Evolutionary conservation across 345 rosid species (phyloP), one percentile per base, ranked within the genome.

Genomic region (Arabidopsis suecica): DNA sequence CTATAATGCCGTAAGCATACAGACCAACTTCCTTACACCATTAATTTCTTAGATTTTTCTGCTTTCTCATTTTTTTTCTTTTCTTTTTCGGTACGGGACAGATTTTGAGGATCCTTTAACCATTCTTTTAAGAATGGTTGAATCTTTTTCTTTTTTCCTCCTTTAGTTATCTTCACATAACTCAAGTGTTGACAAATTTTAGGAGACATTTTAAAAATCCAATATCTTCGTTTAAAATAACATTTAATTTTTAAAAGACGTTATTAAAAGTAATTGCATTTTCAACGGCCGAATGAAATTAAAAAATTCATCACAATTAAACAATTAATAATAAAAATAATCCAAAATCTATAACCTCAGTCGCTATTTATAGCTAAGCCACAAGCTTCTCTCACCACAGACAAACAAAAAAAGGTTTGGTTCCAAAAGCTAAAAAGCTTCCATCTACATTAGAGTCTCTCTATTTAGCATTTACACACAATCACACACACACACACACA

Each of bases 101-200:
- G 62, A 71, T 71, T 77, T 71, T 65, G 72, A 77, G 80, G 61
- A 77, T 71, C 80, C 72, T 77, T 77, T 71, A 77, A 64, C 76
- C 67, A 71, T 71, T 77, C 72, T 77, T 70, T 28, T 36, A 48
- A 77, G 76, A 71, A 77, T 63, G 34, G 37, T 55, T 76, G 44
- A 63, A 69, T 59, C 37, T 50, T 60, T 69, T 61, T 53, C 5
- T 60, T 37, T 32, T 74, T 18, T 9, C 68, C 30, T 54, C 51
- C 42, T 69, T 76, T 61, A 61, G 70, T 69, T 53, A 68, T 68
- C 68, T 37, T 67, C 79, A 50, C 68, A 75, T 76, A 55, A 63
- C 59, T 54, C 67, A 57, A 57, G 67, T 64, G 72, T 71, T 77
- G 80, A 71, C 80, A 77, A 77, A 77, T 47, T 49, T 64, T 55